Evolutionary conservation across 306 rosid genomes (phyloP).

Genomic region (Alnus glutinosa): DNA sequence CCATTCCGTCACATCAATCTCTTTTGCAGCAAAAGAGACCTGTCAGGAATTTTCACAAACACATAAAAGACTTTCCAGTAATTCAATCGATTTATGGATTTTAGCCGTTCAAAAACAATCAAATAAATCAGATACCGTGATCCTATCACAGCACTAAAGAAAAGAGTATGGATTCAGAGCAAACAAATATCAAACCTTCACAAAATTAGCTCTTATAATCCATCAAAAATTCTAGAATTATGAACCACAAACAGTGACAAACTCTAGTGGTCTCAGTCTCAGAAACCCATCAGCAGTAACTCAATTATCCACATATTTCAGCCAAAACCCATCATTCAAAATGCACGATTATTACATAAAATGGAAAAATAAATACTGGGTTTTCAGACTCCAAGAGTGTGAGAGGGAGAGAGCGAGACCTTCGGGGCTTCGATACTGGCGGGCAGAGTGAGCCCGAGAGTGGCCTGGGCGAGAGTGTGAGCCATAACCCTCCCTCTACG

Average conservation of each 20-base stretch:
- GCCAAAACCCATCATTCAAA: neutral
- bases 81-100: neutral
- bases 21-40: conserved; percentile 73
- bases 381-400: neutral
- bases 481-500: conserved; percentile 64
- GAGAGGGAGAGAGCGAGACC: conserved; percentile 34
- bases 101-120: neutral
- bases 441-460: conserved; percentile 91
- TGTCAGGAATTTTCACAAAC: conserved; percentile 50
- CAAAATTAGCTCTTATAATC: neutral
- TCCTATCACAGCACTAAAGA: neutral
- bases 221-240: neutral
- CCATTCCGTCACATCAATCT: conserved; percentile 78
- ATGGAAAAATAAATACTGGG: neutral
- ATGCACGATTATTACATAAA: neutral
- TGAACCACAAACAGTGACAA: neutral
- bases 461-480: conserved; percentile 69
- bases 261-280: neutral
- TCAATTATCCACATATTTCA: neutral
- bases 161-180: neutral
- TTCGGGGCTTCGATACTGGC: conserved; percentile 49
- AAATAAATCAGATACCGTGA: neutral
- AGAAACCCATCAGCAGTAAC: neutral
- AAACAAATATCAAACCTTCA: neutral
- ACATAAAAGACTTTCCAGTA: conserved; percentile 36